Conservation (phyloP, 2,329 filamentous ascomycete genomes). For the Lasiodiplodia gonubiensis region DNA sequence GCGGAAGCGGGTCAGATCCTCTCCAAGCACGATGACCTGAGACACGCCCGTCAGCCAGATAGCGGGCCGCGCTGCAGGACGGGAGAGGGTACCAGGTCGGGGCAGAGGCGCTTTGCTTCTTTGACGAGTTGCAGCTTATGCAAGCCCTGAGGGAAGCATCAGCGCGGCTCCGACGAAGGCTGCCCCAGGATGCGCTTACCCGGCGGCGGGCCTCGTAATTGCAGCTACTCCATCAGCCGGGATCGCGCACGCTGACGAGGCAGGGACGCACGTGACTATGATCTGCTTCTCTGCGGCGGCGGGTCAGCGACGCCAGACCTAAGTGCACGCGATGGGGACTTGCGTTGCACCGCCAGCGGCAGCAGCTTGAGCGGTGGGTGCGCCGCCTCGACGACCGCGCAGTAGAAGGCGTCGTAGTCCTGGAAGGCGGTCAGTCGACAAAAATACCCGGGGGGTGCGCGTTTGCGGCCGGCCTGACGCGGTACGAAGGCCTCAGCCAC, state of each 20-base stretch:
- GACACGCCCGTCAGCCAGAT: conserved; percentile 23
- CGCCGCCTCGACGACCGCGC: conserved; percentile 84
- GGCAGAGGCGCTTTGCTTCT: conserved; percentile 80
- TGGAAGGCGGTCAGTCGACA: conserved; percentile 31
- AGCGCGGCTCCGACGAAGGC: conserved; percentile 31
- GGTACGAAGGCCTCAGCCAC: conserved; percentile 22
- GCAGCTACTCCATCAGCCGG: conserved; percentile 35
- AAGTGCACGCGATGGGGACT: not conserved
- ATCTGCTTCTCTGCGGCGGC: conserved; percentile 75
- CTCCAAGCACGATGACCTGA: conserved; percentile 76
- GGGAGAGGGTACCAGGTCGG: conserved; percentile 62
- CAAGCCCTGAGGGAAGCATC: conserved; percentile 53
- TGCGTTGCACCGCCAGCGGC: conserved; percentile 78
- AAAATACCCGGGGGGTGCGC: conserved; percentile 15
- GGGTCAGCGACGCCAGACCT: not conserved
- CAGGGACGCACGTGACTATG: conserved; percentile 47
- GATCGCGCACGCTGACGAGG: conserved; percentile 9
- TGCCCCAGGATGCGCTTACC: conserved; percentile 39
- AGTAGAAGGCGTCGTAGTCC: conserved; percentile 88
- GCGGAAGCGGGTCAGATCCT: conserved; percentile 75
- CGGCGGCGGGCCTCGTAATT: conserved; percentile 86
- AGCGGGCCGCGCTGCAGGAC: conserved; percentile 13
- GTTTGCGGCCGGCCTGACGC: conserved; percentile 9
- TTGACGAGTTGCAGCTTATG: conserved; percentile 84
- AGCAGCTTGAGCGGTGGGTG: conserved; percentile 73